Percentiles rank a stretch among this genome's conserved stretches.
phyloP scores from a whole-genome alignment of 2,329 filamentous ascomycete genomes.

The Arthrocladium fulminans region DNA sequence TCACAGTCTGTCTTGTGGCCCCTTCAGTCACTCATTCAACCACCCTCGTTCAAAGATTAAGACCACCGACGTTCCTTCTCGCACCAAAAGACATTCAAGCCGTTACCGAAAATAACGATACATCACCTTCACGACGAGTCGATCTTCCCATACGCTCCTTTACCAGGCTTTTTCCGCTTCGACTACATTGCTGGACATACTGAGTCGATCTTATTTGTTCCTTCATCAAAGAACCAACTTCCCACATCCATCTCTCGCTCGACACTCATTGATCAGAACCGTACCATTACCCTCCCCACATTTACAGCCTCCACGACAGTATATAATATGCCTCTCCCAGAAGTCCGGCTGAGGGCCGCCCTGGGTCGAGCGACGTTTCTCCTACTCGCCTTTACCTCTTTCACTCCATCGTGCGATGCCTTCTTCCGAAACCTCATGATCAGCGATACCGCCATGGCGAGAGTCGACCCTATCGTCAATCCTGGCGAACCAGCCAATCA shows the following conservation, averaged over 20 bases:
- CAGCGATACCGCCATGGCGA: slow-evolving; percentile 57
- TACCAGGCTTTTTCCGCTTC: neutral
- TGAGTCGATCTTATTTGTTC: neutral
- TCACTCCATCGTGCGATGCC: slow-evolving; percentile 43
- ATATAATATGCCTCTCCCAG: neutral
- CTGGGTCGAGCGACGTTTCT: neutral
- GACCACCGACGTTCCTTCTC: slow-evolving; percentile 4
- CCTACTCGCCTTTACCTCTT: slow-evolving; percentile 18
- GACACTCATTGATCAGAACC: neutral
- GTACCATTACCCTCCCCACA: neutral
- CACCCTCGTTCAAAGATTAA: too few relatives aligned
- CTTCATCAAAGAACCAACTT: neutral
- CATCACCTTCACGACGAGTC: neutral
- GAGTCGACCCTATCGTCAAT: slow-evolving; percentile 68
- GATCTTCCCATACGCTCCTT: neutral
- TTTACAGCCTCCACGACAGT: too few relatives aligned
- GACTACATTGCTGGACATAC: neutral
- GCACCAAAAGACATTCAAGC: too few relatives aligned
- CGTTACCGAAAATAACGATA: too few relatives aligned
- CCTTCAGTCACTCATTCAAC: slow-evolving; percentile 1
- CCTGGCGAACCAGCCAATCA: slow-evolving; percentile 54
- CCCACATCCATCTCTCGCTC: neutral
- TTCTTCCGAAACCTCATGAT: slow-evolving; percentile 90
- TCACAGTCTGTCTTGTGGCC: neutral
- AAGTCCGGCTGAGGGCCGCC: slow-evolving; percentile 1